Conservation (phyloP, 805 yeast genomes). For the Scheffersomyces lignosus region DNA sequence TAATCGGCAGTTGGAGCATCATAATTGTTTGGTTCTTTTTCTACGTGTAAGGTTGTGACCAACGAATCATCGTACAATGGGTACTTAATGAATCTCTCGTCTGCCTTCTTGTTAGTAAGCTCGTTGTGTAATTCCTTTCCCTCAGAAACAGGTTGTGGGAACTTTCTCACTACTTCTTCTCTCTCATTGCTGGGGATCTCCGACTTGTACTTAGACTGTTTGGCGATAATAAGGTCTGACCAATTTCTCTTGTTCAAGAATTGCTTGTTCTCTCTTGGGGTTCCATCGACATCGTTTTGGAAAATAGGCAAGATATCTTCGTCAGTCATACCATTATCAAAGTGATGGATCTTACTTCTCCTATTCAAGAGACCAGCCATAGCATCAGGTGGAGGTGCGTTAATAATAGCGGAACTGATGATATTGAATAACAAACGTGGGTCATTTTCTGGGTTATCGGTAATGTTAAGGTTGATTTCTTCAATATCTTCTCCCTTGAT, state of each 20-base stretch:
- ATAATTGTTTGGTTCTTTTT: constrained; percentile 51
- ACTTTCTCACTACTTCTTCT: constrained; percentile 16
- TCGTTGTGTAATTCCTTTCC: not conserved
- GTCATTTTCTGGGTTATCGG: constrained; percentile 61
- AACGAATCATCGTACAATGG: constrained; percentile 58
- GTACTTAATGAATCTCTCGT: constrained; percentile 42
- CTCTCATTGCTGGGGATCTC: constrained; percentile 11
- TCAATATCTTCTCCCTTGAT: constrained; percentile 24
- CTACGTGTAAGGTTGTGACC: constrained; percentile 73
- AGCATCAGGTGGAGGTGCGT: constrained; percentile 89
- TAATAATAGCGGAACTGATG: constrained; percentile 85
- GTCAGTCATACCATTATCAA: constrained; percentile 54
- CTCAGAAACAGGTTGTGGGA: constrained; percentile 44
- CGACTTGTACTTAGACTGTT: constrained; percentile 28
- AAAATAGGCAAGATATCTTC: constrained; percentile 85
- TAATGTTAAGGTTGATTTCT: constrained; percentile 39
- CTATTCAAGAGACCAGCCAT: constrained; percentile 74
- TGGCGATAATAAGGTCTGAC: constrained; percentile 63
- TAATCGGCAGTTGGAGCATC: constrained; percentile 61
- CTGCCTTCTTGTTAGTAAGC: not conserved
- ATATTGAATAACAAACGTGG: constrained; percentile 79
- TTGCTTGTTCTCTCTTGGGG: constrained; percentile 44
- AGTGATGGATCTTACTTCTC: constrained; percentile 68
- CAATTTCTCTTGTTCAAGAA: constrained; percentile 71
- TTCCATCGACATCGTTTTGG: constrained; percentile 55